Evolutionary conservation across 176 grass and related monocot genomes (phyloP).

Genomic region (Zizania latifolia): DNA sequence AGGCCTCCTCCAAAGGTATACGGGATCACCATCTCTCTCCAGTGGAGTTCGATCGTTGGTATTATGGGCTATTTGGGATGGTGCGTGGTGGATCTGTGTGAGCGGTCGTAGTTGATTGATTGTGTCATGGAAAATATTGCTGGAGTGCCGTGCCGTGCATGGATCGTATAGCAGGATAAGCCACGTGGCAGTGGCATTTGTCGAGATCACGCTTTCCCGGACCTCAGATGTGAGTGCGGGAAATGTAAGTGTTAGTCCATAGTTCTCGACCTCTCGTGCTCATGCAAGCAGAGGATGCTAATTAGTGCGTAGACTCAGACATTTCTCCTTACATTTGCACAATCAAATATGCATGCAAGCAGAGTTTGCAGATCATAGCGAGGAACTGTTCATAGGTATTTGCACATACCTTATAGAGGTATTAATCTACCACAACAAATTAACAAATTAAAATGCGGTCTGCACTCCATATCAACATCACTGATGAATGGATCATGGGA

Average conservation of each 20-base stretch:
- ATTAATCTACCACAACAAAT: background rate
- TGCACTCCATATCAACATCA: background rate
- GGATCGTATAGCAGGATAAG: conserved; percentile 17
- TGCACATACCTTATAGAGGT: background rate
- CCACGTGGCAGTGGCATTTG: background rate
- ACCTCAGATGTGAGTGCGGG: too few species aligned
- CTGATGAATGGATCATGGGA: conserved; percentile 15
- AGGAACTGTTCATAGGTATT: background rate
- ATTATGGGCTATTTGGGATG: background rate
- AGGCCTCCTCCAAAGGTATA: conserved; percentile 80
- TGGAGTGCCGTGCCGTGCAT: conserved; percentile 16
- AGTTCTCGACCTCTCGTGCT: background rate
- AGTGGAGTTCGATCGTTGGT: conserved; percentile 9
- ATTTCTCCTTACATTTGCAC: background rate
- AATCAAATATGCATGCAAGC: conserved; percentile 20
- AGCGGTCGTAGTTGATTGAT: conserved; percentile 3
- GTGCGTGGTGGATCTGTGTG: background rate
- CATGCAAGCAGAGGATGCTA: conserved; percentile 32
- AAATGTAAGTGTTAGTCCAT: background rate
- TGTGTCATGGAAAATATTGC: background rate
- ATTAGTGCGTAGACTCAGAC: background rate
- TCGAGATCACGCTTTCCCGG: conserved; percentile 31
- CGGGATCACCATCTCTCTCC: background rate
- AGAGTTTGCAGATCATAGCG: background rate
- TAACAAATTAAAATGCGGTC: background rate